These are phyloP conservation scores for Pogostemon cablin DNA, from an alignment of 257 asterid genomes.

Conservation along the genomic window DNA sequence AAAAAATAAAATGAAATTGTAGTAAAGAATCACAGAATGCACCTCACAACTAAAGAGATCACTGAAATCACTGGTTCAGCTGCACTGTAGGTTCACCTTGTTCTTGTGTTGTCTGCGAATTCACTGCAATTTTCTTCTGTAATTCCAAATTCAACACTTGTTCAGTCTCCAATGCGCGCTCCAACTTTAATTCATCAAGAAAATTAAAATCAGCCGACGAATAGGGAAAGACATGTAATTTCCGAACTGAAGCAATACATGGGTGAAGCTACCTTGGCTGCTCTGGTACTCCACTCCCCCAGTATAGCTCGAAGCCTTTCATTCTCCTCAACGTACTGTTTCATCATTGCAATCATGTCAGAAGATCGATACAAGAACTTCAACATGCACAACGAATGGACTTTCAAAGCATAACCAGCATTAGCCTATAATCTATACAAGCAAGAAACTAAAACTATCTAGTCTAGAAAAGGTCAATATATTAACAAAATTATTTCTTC, in stretches of 20 bases:
- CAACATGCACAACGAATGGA: not conserved
- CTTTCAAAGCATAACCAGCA: not conserved
- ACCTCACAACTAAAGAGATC: constrained; percentile 22
- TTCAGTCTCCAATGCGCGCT: constrained; percentile 88
- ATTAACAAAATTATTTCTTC: not conserved
- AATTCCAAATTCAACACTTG: constrained; percentile 71
- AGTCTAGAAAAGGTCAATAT: not conserved
- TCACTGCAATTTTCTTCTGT: constrained; percentile 72
- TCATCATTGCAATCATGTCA: constrained; percentile 28
- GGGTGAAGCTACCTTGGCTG: constrained; percentile 73
- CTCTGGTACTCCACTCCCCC: constrained; percentile 97
- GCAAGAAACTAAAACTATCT: not conserved
- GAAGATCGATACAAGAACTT: constrained; percentile 23
- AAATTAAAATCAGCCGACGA: constrained; percentile 30
- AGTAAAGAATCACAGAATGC: constrained; percentile 20
- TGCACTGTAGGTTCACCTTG: constrained; percentile 44
- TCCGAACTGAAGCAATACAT: constrained; percentile 19
- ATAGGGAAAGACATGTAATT: not conserved
- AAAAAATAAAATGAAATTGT: constrained; percentile 5
- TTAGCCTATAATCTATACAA: not conserved
- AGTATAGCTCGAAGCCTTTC: constrained; percentile 95
- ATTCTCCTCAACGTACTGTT: constrained; percentile 93
- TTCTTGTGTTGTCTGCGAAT: constrained; percentile 48
- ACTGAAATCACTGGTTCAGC: constrained; percentile 29
- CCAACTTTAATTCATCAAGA: constrained; percentile 64